phyloP scores from a whole-genome alignment of 2,329 filamentous ascomycete genomes.

The Fusarium pseudograminearum region DNA sequence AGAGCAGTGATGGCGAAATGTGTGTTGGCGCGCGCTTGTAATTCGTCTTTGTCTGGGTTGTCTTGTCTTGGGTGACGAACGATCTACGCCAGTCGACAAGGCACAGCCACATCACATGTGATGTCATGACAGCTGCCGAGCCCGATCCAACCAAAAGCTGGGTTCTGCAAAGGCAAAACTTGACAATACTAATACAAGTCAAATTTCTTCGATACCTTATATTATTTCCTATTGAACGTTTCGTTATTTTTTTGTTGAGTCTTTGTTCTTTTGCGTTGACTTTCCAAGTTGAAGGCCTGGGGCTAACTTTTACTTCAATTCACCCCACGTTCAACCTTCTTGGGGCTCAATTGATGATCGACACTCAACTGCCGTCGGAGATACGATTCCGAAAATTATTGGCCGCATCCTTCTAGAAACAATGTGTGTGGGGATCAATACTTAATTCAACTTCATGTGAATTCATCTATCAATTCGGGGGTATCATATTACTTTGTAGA shows the following conservation, averaged over 20 bases:
- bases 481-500: constrained; percentile 38
- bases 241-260: neutral
- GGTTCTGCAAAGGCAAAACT: neutral
- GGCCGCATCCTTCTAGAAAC: constrained; percentile 1
- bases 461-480: constrained; percentile 32
- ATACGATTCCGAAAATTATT: constrained; percentile 34
- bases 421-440: constrained; percentile 4
- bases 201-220: neutral
- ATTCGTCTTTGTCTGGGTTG: constrained; percentile 42
- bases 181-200: neutral
- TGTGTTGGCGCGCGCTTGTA: constrained; percentile 45
- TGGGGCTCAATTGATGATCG: constrained; percentile 29
- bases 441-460: constrained; percentile 25
- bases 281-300: neutral
- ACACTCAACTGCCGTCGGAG: constrained; percentile 33
- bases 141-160: constrained; percentile 3
- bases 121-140: constrained; percentile 47
- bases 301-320: constrained; percentile 5
- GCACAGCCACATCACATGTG: constrained; percentile 52
- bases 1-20: constrained; percentile 20
- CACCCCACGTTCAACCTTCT: constrained; percentile 22
- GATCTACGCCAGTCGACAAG: constrained; percentile 20
- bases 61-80: constrained; percentile 36
- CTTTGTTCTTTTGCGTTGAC: neutral
- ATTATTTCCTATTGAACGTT: neutral